Conservation (phyloP, 768 basidiomycete genomes). For the Podaxis sp. region DNA sequence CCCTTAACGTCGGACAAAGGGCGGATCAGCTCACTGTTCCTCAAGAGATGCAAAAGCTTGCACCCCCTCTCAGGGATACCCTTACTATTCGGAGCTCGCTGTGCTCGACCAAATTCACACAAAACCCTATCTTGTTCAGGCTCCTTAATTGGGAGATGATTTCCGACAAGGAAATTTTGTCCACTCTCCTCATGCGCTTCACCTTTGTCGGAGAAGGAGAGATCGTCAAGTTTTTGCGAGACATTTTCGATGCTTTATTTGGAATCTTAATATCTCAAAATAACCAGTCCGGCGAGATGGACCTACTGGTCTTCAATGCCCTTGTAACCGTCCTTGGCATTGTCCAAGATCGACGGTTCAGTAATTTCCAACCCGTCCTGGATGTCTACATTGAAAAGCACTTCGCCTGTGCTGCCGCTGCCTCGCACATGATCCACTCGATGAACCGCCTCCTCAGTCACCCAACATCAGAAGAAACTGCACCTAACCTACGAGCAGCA, state of each 20-base stretch:
- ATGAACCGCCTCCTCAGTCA: constrained; percentile 81
- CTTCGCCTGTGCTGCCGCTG: constrained; percentile 77
- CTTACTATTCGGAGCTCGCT: constrained; percentile 84
- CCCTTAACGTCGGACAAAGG: constrained; percentile 52
- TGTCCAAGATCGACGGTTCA: constrained; percentile 91
- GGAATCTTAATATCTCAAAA: constrained; percentile 75
- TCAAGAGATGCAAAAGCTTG: constrained; percentile 59
- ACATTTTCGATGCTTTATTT: constrained; percentile 93
- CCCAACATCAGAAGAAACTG: constrained; percentile 70
- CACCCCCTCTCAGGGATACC: constrained; percentile 73
- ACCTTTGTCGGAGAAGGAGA: constrained; percentile 93
- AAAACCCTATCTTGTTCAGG: constrained; percentile 80
- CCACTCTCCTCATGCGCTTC: constrained; percentile 76
- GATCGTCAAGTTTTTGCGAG: constrained; percentile 87
- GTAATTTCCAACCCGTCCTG: constrained; percentile 90
- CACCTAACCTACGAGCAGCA: constrained; percentile 79
- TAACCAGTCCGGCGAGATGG: constrained; percentile 78
- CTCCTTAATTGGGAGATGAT: constrained; percentile 76
- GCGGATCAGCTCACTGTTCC: constrained; percentile 58
- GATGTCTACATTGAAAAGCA: constrained; percentile 92
- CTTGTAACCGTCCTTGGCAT: constrained; percentile 91
- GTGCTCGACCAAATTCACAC: constrained; percentile 90
- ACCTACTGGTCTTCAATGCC: constrained; percentile 85
- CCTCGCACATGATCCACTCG: constrained; percentile 81
- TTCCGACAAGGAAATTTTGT: constrained; percentile 64